Conservation (phyloP, 202 grass and related monocot species). For the Musa balbisiana region DNA sequence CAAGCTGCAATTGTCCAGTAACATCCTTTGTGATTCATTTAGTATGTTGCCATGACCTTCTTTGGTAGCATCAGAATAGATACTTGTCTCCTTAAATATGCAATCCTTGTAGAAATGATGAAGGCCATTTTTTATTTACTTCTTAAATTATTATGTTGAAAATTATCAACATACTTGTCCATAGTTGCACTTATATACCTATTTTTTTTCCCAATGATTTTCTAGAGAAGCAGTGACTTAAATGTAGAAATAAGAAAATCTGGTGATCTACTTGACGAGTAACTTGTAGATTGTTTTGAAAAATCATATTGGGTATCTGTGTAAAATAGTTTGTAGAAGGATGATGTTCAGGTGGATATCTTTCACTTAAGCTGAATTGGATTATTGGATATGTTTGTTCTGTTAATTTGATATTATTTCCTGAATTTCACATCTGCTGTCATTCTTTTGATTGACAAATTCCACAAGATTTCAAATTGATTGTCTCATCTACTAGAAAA, state of each 20-base stretch:
- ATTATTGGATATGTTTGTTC: not conserved
- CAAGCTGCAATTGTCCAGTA: not conserved
- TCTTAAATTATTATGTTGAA: not conserved
- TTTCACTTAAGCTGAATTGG: not conserved
- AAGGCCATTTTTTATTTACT: not conserved
- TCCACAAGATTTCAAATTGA: not conserved
- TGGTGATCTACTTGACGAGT: not conserved
- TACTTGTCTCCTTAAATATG: not conserved
- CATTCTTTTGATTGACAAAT: not conserved
- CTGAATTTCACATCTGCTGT: not conserved
- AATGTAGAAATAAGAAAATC: not conserved
- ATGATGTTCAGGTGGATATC: not conserved
- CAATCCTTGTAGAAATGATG: not conserved
- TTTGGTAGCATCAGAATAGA: not conserved
- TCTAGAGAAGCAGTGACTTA: not conserved
- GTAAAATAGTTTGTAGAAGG: not conserved
- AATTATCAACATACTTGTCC: not conserved
- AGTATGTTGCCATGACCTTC: not conserved
- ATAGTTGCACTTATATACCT: not conserved
- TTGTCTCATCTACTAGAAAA: not conserved
- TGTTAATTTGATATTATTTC: too few species aligned
- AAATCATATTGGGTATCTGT: not conserved
- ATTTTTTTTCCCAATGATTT: not conserved
- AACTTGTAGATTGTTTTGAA: not conserved
- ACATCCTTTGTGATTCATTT: not conserved